These are phyloP conservation scores for Penicillium canescens DNA, from an alignment of 495 filamentous ascomycete species.

Conservation along the genomic window DNA sequence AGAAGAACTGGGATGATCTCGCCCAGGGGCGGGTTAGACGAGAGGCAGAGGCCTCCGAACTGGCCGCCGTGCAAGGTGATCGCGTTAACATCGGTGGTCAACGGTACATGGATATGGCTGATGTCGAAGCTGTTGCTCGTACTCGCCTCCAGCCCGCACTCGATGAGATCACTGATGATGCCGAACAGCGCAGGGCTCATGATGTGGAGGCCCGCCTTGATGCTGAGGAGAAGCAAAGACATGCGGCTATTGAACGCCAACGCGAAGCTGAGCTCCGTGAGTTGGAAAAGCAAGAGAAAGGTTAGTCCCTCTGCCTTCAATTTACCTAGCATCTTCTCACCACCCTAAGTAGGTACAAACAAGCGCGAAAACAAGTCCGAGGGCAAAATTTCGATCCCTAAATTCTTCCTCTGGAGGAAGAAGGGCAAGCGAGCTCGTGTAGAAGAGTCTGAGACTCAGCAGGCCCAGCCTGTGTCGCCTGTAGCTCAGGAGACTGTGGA, in stretches of 20 bases:
- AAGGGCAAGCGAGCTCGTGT: constrained; percentile 24
- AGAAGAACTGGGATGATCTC: constrained; percentile 77
- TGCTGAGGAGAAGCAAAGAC: constrained; percentile 48
- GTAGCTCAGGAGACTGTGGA: constrained; percentile 5
- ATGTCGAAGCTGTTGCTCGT: constrained; percentile 78
- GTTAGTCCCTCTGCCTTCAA: constrained; percentile 32
- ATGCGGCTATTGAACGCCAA: constrained; percentile 47
- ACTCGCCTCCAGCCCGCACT: constrained; percentile 82
- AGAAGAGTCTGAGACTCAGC: constrained; percentile 12
- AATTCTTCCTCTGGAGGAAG: constrained; percentile 30
- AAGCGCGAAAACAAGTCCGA: constrained; percentile 26
- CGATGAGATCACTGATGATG: constrained; percentile 82
- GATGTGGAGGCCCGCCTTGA: constrained; percentile 59
- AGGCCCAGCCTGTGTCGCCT: constrained; percentile 5
- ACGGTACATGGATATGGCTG: constrained; percentile 73
- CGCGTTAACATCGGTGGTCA: constrained; percentile 81
- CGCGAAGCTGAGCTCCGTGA: constrained; percentile 54
- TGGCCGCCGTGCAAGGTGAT: constrained; percentile 53
- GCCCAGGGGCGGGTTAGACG: constrained; percentile 63
- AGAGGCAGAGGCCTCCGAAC: constrained; percentile 63
- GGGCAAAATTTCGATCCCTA: constrained; percentile 20
- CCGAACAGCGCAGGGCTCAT: constrained; percentile 63
- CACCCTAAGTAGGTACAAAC: constrained; percentile 53
- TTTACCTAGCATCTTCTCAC: constrained; percentile 17
- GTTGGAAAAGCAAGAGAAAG: constrained; percentile 52